These are phyloP conservation scores for Solanum acaule DNA, from an alignment of 257 asterid genomes.

Conservation along the genomic window DNA sequence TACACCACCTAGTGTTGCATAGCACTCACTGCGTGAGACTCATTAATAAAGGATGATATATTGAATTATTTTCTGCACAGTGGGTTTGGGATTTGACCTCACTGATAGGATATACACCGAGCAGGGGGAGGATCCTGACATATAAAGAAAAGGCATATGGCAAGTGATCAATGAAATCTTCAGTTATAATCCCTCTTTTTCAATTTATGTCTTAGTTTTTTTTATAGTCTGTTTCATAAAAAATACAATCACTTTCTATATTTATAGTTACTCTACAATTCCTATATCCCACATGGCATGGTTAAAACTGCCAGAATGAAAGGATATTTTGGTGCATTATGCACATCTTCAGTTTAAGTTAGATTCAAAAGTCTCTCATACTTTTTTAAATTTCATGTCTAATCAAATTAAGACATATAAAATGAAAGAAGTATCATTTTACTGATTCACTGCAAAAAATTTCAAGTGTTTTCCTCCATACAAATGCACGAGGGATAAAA, in stretches of 20 bases:
- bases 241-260: background rate
- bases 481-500: background rate
- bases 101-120: background rate
- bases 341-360: background rate
- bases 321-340: background rate
- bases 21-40: background rate
- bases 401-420: background rate
- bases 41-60: background rate
- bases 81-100: background rate
- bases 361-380: background rate
- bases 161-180: background rate
- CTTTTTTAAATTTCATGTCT: background rate
- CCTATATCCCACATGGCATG: background rate
- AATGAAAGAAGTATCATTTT: background rate
- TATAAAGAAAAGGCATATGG: background rate
- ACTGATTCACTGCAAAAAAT: background rate
- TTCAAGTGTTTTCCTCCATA: background rate
- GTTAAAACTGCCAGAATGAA: background rate
- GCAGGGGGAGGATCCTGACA: background rate
- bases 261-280: background rate
- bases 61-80: background rate
- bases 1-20: background rate
- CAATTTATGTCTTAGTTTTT: background rate
- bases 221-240: background rate
- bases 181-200: background rate